Evolutionary conservation across 371 early-diverging fungal species (phyloP).

Genomic region (Mucor racemosus): DNA sequence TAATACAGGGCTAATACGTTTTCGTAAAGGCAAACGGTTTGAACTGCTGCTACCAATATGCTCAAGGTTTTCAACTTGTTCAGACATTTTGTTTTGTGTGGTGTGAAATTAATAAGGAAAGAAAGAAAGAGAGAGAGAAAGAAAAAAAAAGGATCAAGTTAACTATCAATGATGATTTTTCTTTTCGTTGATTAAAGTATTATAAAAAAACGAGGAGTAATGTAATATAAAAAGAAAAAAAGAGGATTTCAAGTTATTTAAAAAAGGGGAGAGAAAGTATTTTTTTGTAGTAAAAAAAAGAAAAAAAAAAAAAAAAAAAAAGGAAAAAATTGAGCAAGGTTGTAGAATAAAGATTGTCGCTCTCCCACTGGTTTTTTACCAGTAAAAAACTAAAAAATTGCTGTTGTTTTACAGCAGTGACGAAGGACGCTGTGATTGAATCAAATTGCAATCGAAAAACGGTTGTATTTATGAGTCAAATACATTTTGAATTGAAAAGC

Average conservation of each 20-base stretch:
- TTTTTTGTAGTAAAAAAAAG: not conserved
- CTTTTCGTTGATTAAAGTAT: no score
- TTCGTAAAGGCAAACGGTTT: constrained; percentile 36
- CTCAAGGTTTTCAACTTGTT: constrained; percentile 20
- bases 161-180: no score
- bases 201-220: not conserved
- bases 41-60: constrained; percentile 7
- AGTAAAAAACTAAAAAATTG: not conserved
- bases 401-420: not conserved
- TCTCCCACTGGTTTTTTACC: not conserved
- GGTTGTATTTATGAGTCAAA: not conserved
- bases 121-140: not conserved
- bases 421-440: constrained; percentile 7
- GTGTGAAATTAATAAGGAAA: no score
- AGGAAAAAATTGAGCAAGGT: constrained; percentile 6
- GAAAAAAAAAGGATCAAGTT: not conserved
- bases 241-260: not conserved
- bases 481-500: not conserved
- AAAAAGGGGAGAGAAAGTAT: not conserved
- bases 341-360: no score
- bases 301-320: constrained; percentile 8
- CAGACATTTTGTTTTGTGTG: not conserved
- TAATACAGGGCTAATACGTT: constrained; percentile 33
- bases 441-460: not conserved
- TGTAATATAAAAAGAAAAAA: constrained; percentile 12